Base-by-base conservation (phyloP, 768 basidiomycete genomes). In the Lactarius deliciosus region DNA sequence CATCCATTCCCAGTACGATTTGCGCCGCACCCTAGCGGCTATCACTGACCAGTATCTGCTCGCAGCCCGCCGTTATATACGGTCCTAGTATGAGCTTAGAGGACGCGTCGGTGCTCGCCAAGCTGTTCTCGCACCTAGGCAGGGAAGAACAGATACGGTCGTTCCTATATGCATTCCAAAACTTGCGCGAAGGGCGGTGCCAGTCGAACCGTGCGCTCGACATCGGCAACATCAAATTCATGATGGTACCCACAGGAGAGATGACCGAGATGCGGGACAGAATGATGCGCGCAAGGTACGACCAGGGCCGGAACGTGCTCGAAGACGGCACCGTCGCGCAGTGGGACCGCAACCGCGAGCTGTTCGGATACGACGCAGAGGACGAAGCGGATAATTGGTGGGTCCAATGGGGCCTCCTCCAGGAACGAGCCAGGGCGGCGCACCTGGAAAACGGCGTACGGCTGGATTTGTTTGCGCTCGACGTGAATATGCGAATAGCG, bases 351-450 rank as follows among this genome's bases (percentile, higher is more conserved):
- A 70, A 76, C 53, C 61, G 72, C 30, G 72, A 74, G 55, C 62
- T 76, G 34, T 78, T 75, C 57, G 73, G 72, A 11, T 79, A 78
- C 63, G 75, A 78, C 57, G 75, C 76, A 36, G 75, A 76, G 70
- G 77, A 78, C 61, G 76, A 74, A 63, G 76, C 76, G 54, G 77
- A 78, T 56, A 74, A 77, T 63, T 78, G 77, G 77, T 78, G 76
- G 76, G 72, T 77, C 18, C 64, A 74, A n/a, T 77, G 77, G 77
- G 77, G 77, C 43, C 68, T 69, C n/a, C 68, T 69, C n/a, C 61
- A 57, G 41, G 69, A 70, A 62, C 68, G 69, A 20, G 63, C 69
- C 13, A 70, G 68, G 40, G 60, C 66, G 28, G 38, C 50, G 30
- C 55, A 41, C 22, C 57, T 20, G 47, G 36, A 38, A 2, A 58